A percentile compares a stretch with the other conserved stretches of the same genome.
phyloP scores from a whole-genome alignment of 2,329 filamentous ascomycete species.

The Ophiostoma piceae region DNA sequence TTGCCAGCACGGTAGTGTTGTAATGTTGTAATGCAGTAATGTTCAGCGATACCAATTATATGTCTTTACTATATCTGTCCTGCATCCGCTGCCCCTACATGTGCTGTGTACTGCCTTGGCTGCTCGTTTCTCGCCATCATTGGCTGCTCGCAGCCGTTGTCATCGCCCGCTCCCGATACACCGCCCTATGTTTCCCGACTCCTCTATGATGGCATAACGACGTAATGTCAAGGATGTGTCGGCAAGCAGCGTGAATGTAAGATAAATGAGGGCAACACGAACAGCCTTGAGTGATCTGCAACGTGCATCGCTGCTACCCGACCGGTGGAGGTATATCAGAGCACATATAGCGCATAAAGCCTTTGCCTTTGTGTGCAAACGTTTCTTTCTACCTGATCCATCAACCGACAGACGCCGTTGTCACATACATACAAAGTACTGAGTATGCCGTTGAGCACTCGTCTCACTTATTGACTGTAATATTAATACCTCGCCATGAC shows the following conservation, averaged over 20 bases:
- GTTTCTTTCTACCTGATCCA: neutral
- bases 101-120: neutral
- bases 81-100: neutral
- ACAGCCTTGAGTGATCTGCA: neutral
- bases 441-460: neutral
- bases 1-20: neutral
- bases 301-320: neutral
- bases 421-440: neutral
- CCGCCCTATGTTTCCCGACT: neutral
- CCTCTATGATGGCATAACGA: neutral
- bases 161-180: neutral
- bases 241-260: neutral
- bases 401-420: neutral
- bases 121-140: neutral
- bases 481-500: neutral
- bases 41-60: neutral
- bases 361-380: neutral
- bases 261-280: neutral
- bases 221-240: neutral
- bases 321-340: neutral
- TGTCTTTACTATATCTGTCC: neutral
- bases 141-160: neutral
- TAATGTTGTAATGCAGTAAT: neutral
- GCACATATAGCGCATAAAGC: neutral
- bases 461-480: neutral